These are phyloP conservation scores for Eucalyptus sideroxylon DNA, from an alignment of 345 rosid species.

Conservation along the genomic window DNA sequence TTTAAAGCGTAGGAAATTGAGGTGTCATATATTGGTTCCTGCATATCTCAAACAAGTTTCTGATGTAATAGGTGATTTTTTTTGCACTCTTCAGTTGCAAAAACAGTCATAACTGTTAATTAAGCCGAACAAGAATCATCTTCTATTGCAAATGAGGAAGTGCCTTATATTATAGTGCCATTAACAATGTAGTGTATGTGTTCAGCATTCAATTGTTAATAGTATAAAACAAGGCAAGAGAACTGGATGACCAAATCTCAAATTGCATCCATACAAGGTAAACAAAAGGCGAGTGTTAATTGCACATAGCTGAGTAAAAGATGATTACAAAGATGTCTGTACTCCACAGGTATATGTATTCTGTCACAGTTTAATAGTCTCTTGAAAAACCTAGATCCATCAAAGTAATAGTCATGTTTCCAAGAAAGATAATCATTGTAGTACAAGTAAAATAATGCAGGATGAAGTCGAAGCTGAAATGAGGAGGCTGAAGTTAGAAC, in stretches of 20 bases:
- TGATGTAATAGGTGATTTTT: neutral
- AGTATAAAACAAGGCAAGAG: neutral
- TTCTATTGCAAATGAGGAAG: neutral
- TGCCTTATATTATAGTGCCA: neutral
- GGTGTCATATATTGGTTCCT: neutral
- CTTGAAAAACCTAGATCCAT: neutral
- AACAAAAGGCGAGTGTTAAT: neutral
- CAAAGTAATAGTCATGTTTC: neutral
- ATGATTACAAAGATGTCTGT: neutral
- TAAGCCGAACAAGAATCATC: neutral
- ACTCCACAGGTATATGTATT: neutral
- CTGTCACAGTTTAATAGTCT: neutral
- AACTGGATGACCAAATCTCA: neutral
- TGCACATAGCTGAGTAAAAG: neutral
- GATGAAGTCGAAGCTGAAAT: slow-evolving; percentile 83
- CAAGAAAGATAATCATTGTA: neutral
- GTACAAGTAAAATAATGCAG: slow-evolving; percentile 3
- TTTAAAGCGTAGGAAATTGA: neutral
- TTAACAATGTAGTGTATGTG: neutral
- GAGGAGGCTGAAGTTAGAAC: slow-evolving; percentile 67
- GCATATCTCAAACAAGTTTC: neutral
- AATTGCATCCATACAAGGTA: neutral
- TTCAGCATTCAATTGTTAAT: neutral
- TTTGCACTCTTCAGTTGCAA: neutral
- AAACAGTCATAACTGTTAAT: neutral